phyloP scores from a whole-genome alignment of 306 rosid species.

The Fragaria vesca region DNA sequence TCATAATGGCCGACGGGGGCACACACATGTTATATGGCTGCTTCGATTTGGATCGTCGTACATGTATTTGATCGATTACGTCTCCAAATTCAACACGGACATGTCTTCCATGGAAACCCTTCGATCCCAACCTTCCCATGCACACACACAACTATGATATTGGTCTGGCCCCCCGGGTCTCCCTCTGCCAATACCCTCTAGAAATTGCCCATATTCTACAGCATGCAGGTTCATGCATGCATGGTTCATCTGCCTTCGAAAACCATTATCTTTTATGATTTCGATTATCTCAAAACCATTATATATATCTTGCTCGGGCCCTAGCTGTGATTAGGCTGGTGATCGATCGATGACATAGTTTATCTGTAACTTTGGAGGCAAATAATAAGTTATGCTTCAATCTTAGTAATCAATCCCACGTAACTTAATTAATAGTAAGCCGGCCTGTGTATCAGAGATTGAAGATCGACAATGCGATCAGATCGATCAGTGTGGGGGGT shows the following conservation, averaged over 20 bases:
- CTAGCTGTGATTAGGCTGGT: too few relatives aligned
- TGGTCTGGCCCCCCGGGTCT: not conserved
- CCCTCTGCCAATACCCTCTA: not conserved
- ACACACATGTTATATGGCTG: not conserved
- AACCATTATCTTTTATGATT: not conserved
- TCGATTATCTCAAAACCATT: not conserved
- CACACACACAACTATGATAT: not conserved
- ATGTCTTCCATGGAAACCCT: not conserved
- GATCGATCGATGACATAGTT: not conserved
- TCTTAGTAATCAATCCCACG: not conserved
- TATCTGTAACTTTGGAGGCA: not conserved
- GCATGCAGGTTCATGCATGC: not conserved
- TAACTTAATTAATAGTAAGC: not conserved
- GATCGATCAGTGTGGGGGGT: conserved; percentile 18
- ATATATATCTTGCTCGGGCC: too few relatives aligned
- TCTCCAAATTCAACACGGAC: not conserved
- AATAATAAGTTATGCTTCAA: not conserved
- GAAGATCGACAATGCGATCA: not conserved
- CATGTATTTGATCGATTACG: not conserved
- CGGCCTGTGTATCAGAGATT: not conserved
- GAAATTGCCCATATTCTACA: not conserved
- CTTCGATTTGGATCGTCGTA: not conserved
- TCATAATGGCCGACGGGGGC: not conserved
- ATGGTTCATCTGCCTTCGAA: not conserved
- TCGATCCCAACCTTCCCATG: not conserved